These are phyloP conservation scores for Erucastrum elatum DNA, from an alignment of 345 rosid genomes.

Conservation along the genomic window DNA sequence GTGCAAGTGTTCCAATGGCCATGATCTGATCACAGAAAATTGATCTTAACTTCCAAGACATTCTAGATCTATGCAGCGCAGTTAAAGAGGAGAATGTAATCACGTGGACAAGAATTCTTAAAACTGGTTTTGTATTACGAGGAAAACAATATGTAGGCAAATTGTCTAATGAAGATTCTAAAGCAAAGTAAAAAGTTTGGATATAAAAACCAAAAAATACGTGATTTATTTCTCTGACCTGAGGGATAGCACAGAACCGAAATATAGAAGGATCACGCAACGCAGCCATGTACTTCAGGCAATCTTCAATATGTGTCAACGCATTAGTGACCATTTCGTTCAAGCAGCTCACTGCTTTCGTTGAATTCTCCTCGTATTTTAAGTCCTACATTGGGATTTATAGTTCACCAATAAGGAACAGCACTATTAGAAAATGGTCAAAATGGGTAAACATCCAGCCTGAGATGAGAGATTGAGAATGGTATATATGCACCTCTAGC, in stretches of 20 bases:
- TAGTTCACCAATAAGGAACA: constrained; percentile 10
- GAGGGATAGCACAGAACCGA: constrained; percentile 92
- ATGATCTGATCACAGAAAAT: constrained; percentile 59
- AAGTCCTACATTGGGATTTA: constrained; percentile 56
- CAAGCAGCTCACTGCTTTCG: constrained; percentile 81
- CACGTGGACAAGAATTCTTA: no score
- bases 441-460: constrained; percentile 1
- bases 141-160: background rate
- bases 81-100: background rate
- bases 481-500: constrained; percentile 73
- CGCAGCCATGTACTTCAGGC: constrained; percentile 69
- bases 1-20: constrained; percentile 94
- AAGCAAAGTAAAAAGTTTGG: background rate
- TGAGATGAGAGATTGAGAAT: constrained; percentile 9
- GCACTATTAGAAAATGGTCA: constrained; percentile 12
- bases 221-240: constrained; percentile 44
- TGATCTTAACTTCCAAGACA: background rate
- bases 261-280: constrained; percentile 71
- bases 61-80: background rate
- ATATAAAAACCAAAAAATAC: background rate
- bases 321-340: constrained; percentile 96
- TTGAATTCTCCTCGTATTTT: constrained; percentile 79
- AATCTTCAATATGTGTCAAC: constrained; percentile 71
- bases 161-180: background rate
- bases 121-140: background rate